Evolutionary conservation across 345 rosid species (phyloP).

Genomic region (Gossypium anomalum): DNA sequence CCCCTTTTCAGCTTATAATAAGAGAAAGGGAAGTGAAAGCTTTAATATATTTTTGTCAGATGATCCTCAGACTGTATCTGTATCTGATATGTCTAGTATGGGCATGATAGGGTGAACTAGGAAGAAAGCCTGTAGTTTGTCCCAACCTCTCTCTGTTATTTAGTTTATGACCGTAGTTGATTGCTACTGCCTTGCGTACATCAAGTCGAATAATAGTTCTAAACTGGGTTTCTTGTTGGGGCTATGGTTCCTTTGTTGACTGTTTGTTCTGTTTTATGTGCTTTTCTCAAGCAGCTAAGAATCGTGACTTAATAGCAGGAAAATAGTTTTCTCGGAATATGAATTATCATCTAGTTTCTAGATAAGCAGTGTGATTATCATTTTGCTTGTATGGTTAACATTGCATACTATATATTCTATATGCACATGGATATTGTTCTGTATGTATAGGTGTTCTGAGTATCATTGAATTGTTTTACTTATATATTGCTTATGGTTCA

Average conservation of each 20-base stretch:
- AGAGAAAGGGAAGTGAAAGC: background rate
- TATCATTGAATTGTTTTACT: background rate
- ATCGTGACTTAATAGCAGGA: background rate
- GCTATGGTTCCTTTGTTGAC: background rate
- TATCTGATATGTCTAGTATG: background rate
- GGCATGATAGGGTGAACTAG: background rate
- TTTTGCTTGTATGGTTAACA: background rate
- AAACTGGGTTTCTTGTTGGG: background rate
- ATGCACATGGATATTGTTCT: too few relatives aligned
- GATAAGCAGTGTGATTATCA: background rate
- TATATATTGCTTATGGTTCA: background rate
- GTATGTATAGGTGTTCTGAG: background rate
- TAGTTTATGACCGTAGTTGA: background rate
- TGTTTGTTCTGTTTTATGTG: background rate
- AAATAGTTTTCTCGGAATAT: background rate
- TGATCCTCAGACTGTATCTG: background rate
- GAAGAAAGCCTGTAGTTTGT: background rate
- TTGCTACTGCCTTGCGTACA: background rate
- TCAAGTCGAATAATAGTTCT: background rate
- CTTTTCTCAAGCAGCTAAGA: background rate
- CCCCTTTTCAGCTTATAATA: background rate
- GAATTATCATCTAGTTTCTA: background rate
- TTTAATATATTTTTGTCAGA: background rate
- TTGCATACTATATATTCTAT: background rate
- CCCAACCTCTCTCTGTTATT: background rate